Evolutionary conservation across 257 asterid genomes (phyloP).

Genomic region (Jacaranda mimosifolia): DNA sequence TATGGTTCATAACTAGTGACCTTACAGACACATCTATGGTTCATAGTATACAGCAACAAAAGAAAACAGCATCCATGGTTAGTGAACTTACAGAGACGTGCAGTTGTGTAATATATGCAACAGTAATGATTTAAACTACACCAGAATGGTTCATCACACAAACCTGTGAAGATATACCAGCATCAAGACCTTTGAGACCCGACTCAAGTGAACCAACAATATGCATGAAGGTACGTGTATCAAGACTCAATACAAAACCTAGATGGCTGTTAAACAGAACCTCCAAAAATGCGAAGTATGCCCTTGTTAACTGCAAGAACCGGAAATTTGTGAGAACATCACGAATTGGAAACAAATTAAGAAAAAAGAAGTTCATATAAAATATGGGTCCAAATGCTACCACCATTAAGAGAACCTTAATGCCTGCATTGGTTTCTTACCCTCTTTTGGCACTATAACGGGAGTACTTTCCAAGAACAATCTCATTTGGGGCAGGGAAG

Average conservation of each 20-base stretch:
- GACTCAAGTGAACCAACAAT: slow-evolving; percentile 93
- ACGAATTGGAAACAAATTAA: slow-evolving; percentile 25
- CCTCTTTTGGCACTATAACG: slow-evolving; percentile 6
- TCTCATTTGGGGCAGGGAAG: neutral
- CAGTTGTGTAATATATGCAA: slow-evolving; percentile 18
- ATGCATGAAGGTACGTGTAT: slow-evolving; percentile 81
- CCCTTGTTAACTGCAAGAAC: slow-evolving; percentile 82
- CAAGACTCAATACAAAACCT: slow-evolving; percentile 73
- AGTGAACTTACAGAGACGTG: slow-evolving; percentile 24
- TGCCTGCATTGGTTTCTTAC: slow-evolving; percentile 19
- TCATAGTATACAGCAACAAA: too few species aligned
- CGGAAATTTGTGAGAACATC: slow-evolving; percentile 35
- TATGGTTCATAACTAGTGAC: neutral
- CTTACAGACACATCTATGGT: neutral
- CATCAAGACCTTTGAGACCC: slow-evolving; percentile 93
- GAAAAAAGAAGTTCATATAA: neutral
- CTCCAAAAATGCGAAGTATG: slow-evolving; percentile 92
- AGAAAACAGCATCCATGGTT: slow-evolving; percentile 25
- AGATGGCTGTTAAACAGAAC: slow-evolving; percentile 87
- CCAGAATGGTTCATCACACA: slow-evolving; percentile 30
- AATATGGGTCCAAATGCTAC: neutral
- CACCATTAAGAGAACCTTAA: neutral
- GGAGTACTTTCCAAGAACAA: slow-evolving; percentile 1
- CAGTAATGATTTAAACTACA: slow-evolving; percentile 25
- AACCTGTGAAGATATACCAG: slow-evolving; percentile 92